phyloP scores from a whole-genome alignment of 1,284 basidiomycete genomes.

The Trametes hirsuta region DNA sequence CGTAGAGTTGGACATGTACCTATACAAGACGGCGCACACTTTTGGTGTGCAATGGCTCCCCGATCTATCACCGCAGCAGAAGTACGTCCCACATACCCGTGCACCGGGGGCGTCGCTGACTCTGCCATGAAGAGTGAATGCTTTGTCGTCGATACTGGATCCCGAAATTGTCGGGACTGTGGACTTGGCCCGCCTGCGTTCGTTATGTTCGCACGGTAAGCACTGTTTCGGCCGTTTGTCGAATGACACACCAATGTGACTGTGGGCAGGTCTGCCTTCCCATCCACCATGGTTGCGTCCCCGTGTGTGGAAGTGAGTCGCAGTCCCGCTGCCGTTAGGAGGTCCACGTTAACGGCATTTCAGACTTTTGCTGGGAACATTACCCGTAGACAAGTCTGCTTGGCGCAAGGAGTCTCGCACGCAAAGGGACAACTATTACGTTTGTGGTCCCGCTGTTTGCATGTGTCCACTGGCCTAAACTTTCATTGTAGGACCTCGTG shows the following conservation, averaged over 20 bases:
- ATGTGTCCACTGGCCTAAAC: conserved; percentile 3
- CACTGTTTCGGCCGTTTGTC: not conserved
- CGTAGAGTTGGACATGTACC: conserved; percentile 55
- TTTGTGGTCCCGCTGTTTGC: conserved; percentile 37
- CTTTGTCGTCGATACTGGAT: conserved; percentile 63
- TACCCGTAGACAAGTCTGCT: conserved; percentile 56
- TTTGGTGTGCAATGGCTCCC: conserved; percentile 66
- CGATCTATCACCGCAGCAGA: conserved; percentile 59
- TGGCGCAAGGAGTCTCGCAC: conserved; percentile 63
- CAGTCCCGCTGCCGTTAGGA: not conserved
- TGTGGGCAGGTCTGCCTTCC: conserved; percentile 63
- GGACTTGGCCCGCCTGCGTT: conserved; percentile 57
- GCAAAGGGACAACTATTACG: conserved; percentile 73
- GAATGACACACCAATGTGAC: not conserved
- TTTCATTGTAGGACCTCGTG: conserved; percentile 59
- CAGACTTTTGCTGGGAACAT: conserved; percentile 65
- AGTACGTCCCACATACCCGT: conserved; percentile 45
- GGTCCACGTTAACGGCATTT: not conserved
- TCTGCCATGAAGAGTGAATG: conserved; percentile 44
- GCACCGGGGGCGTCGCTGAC: not conserved
- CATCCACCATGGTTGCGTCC: conserved; percentile 74
- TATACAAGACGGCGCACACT: conserved; percentile 54
- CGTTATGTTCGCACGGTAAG: conserved; percentile 61
- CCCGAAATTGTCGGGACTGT: conserved; percentile 51
- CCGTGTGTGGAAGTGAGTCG: conserved; percentile 70